Evolutionary conservation across 805 yeast genomes (phyloP), one percentile per base, ranked within the genome.

Genomic region (Huiozyma naganishii): DNA sequence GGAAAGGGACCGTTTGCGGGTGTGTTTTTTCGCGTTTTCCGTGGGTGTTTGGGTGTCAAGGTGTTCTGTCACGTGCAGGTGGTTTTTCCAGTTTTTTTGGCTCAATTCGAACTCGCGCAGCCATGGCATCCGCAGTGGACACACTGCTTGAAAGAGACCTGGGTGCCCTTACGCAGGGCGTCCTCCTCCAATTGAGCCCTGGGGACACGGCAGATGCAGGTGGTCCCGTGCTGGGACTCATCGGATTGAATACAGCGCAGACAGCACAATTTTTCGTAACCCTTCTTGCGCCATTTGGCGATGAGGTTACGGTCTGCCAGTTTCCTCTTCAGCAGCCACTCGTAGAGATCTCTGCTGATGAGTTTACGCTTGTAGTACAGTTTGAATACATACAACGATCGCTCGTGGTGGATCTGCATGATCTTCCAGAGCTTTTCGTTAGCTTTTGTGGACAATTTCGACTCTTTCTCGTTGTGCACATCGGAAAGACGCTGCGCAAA

Each of bases 181-280:
- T 61, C 66, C 41, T 52, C 51, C 44, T 66, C 62, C 27, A 78
- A 57, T 4, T 70, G 75, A 1, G 72, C 72, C 50, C 77, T 71
- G 1, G 95, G 95, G 2, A 88, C 95, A 44, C 97, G 66, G 57
- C 97, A 88, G 17, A 88, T 76, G 62, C 97, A 88, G 0, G 87
- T 75, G 6, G 77, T 72, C 5, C 77, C 77, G 52, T 80, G 83
- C 52, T 75, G 75, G 38, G 72, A 78, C 48, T 82, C 87, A 34
- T 61, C 61, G 28, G 70, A 70, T 53, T 76, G 76, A 32, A 88
- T 85, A 58, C 97, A 88, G 49, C 74, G 71, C 46, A 88, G 61
- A 58, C 97, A 88, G 57, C 97, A 88, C 39, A 88, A 65, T 44
- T 80, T 74, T 57, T 88, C 96, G 59, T 88, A 88, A 7, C 96